Percentiles rank a stretch among this genome's conserved stretches.
phyloP scores from a whole-genome alignment of 73 alveolate genomes.

The Tetrahymena thermophila region DNA sequence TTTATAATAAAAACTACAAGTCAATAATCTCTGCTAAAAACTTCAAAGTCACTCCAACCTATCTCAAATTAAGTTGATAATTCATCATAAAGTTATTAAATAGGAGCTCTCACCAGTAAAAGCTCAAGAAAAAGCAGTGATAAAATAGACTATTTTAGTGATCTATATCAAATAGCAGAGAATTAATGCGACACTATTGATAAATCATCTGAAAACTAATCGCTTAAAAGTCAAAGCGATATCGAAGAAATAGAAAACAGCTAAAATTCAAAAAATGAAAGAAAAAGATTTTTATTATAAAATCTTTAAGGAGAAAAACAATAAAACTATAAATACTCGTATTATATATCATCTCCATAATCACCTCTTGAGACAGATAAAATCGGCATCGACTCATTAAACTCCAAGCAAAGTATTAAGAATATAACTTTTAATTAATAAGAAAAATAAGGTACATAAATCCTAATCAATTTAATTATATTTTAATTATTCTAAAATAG shows the following conservation, averaged over 20 bases:
- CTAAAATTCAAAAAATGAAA: neutral
- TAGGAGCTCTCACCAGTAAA: neutral
- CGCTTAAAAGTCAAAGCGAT: neutral
- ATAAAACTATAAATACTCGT: neutral
- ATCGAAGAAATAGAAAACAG: neutral
- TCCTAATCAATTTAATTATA: too few species aligned
- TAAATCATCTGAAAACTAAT: neutral
- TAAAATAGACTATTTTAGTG: neutral
- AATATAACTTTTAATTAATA: neutral
- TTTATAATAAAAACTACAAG: neutral
- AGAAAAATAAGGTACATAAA: neutral
- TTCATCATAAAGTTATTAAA: neutral
- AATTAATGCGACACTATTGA: neutral
- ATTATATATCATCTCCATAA: neutral
- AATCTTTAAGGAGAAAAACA: neutral
- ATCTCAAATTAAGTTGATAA: neutral
- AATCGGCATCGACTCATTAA: neutral
- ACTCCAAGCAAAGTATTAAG: neutral
- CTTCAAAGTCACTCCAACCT: neutral
- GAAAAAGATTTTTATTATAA: neutral
- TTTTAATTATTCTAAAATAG: neutral
- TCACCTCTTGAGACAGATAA: neutral
- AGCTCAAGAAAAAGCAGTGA: neutral
- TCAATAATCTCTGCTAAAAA: neutral
- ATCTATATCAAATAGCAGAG: neutral